Conservation (phyloP, 768 basidiomycete species). For the Serendipita sp. region DNA sequence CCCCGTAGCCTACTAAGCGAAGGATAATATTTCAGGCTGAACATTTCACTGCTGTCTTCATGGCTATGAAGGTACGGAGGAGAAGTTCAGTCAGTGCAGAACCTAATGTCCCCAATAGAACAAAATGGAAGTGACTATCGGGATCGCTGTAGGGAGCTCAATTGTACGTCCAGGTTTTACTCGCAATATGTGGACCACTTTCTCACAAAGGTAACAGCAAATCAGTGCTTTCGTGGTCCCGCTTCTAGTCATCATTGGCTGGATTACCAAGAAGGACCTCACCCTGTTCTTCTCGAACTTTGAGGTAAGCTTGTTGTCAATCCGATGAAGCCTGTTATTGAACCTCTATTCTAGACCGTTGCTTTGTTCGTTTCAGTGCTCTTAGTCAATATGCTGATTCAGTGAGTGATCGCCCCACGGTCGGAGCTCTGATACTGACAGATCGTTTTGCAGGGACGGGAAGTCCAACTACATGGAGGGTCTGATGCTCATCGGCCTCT, state of each 20-base stretch:
- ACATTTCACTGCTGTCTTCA: constrained; percentile 32
- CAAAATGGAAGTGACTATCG: constrained; percentile 60
- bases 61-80: constrained; percentile 17
- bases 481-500: constrained; percentile 50
- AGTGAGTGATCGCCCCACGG: constrained; percentile 11
- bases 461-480: constrained; percentile 91
- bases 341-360: constrained; percentile 40
- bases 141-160: constrained; percentile 64
- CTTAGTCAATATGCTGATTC: constrained; percentile 67
- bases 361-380: constrained; percentile 74
- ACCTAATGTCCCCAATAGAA: constrained; percentile 29
- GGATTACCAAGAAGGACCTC: constrained; percentile 59
- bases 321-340: not conserved
- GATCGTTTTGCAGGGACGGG: constrained; percentile 39
- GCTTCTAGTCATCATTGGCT: constrained; percentile 73
- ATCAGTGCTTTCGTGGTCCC: constrained; percentile 78
- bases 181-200: not conserved
- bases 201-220: constrained; percentile 33
- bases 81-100: too few species aligned
- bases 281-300: constrained; percentile 77
- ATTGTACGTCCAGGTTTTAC: constrained; percentile 34
- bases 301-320: constrained; percentile 32
- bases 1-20: not conserved
- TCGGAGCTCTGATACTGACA: not conserved
- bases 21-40: constrained; percentile 34